Base-by-base conservation (phyloP, 148 eudicot species). In the Tetragonia tetragonoides region DNA sequence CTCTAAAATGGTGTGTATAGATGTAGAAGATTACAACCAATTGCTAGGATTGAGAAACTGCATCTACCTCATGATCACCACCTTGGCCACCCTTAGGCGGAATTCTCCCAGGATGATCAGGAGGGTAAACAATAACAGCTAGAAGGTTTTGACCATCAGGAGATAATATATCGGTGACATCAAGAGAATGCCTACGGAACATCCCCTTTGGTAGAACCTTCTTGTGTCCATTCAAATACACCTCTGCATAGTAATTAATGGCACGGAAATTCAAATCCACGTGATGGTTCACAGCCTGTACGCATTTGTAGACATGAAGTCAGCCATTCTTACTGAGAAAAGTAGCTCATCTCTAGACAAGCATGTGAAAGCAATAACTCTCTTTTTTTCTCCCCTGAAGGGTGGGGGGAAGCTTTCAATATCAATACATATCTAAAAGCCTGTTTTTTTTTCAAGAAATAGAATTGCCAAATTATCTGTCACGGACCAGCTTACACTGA, bases 51-150 rank as follows among this genome's bases (percentile, higher is more conserved):
- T 70, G 17, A 37, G 68, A 70, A 67, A 54, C 65, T 38, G 14
- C 57, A 79, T 20, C 71, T 88, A 91, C 99, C 97, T 93, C 94
- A 73, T 95, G 99, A 85, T 95, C 99, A 77, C 99, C 99, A 56
- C 99, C 99, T 84, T 95, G 99, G 65, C 99, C 99, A 38, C 99
- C 99, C 53, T 87, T 67, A 14, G 92, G 83, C 34, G 97, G 99
- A 71, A 95, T 95, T 75, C 20, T 88, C 38, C 99, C 99, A 59
- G 99, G 99, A 82, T 95, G 94, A 84, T 95, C 99, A 83, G 99
- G 99, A 82, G 99, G 99, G 78, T 93, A 80, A 87, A 95, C 93
- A 59, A 95, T 79, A 77, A 95, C 97, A 75, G 97, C 99, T 74
- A 95, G 86, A 76, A 95, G 82, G 83, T 95, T 95, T 79, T 87